phyloP scores from a whole-genome alignment of 106 monocot genomes.

The Apostasia ramifera region DNA sequence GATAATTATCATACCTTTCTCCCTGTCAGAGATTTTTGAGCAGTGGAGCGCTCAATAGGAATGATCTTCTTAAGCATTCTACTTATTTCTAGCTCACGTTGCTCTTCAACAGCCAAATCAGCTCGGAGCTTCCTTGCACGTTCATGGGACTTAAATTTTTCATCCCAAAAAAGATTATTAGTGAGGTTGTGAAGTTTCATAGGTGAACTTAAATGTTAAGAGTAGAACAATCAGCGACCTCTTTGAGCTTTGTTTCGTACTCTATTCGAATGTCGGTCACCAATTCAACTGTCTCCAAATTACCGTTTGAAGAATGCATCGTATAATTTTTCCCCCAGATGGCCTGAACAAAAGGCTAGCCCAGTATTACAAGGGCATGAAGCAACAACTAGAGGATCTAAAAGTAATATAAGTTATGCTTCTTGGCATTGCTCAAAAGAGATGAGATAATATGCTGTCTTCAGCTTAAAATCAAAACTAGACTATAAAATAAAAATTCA shows the following conservation, averaged over 20 bases:
- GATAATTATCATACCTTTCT: slow-evolving; percentile 29
- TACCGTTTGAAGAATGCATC: slow-evolving; percentile 2
- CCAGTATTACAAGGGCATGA: background rate
- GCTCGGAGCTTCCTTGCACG: slow-evolving; percentile 52
- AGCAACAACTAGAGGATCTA: background rate
- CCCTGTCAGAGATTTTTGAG: slow-evolving; percentile 25
- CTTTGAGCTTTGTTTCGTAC: slow-evolving; percentile 46
- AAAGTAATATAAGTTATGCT: background rate
- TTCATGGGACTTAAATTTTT: slow-evolving; percentile 45
- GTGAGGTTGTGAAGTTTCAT: background rate
- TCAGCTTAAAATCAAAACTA: background rate
- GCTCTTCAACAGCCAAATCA: slow-evolving; percentile 74
- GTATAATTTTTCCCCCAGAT: slow-evolving; percentile 7
- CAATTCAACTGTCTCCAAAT: slow-evolving; percentile 19
- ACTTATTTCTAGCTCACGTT: slow-evolving; percentile 42
- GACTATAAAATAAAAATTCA: background rate
- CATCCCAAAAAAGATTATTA: background rate
- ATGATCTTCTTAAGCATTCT: slow-evolving; percentile 48
- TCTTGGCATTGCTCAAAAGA: background rate
- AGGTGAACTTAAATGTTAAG: background rate
- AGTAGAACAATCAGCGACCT: slow-evolving; percentile 27
- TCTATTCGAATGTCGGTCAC: slow-evolving; percentile 29
- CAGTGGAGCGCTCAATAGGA: slow-evolving; percentile 18
- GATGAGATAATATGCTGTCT: background rate
- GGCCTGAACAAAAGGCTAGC: slow-evolving; percentile 5